phyloP scores from a whole-genome alignment of 495 filamentous ascomycete species.

The Lasiosphaeriaceae sp. region DNA sequence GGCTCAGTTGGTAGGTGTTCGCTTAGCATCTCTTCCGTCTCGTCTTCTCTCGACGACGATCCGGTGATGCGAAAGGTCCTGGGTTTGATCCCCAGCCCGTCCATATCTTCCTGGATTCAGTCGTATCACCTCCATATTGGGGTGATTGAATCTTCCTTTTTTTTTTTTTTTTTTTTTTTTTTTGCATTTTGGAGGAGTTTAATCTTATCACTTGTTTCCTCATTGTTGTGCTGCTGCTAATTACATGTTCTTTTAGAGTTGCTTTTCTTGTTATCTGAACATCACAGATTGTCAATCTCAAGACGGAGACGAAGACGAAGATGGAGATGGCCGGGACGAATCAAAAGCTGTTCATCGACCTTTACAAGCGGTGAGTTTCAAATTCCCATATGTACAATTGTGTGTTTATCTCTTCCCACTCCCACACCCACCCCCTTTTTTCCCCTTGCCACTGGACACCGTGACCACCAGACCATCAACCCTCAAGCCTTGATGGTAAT shows the following conservation, averaged over 20 bases:
- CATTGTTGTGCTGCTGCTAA: too few relatives aligned
- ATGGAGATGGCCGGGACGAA: too few relatives aligned
- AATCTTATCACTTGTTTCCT: too few relatives aligned
- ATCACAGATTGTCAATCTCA: too few relatives aligned
- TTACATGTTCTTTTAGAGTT: too few relatives aligned
- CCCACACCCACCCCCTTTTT: not conserved
- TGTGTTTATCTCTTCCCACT: not conserved
- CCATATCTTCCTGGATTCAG: not conserved
- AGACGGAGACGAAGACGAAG: too few relatives aligned
- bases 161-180: not conserved
- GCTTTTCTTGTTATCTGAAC: too few relatives aligned
- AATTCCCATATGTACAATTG: too few relatives aligned
- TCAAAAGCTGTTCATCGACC: too few relatives aligned
- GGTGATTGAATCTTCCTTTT: not conserved
- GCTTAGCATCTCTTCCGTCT: not conserved
- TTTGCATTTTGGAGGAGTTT: too few relatives aligned
- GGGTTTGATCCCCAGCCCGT: not conserved
- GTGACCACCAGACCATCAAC: not conserved
- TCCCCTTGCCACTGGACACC: not conserved
- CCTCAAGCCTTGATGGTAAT: slow-evolving; percentile 22
- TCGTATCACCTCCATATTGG: too few relatives aligned
- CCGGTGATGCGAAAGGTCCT: not conserved
- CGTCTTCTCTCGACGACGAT: not conserved
- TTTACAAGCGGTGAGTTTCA: too few relatives aligned
- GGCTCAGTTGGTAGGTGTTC: not conserved